Conservation (phyloP, 2,329 filamentous ascomycete species). For the Meredithiella fracta region DNA sequence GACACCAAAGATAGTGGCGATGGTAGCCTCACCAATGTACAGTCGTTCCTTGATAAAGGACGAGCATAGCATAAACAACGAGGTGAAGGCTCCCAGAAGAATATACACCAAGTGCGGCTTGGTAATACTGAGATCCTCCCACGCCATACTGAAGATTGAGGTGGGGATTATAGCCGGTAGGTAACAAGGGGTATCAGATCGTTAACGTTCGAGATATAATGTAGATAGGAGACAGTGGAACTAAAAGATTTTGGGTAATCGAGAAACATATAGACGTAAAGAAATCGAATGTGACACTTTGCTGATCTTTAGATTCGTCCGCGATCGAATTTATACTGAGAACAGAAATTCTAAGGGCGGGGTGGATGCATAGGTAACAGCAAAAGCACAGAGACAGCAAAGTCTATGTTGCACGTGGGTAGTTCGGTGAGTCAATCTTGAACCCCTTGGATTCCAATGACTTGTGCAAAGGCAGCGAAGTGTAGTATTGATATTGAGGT, state of each 20-base stretch:
- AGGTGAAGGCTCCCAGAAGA: constrained; percentile 93
- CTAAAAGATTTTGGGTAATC: no score
- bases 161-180: background rate
- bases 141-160: constrained; percentile 40
- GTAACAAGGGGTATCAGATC: background rate
- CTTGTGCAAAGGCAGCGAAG: no score
- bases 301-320: background rate
- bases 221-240: no score
- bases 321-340: constrained; percentile 6
- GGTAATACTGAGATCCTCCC: constrained; percentile 72
- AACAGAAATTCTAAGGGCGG: background rate
- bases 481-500: no score
- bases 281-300: background rate
- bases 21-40: constrained; percentile 96
- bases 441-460: no score
- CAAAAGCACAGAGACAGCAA: background rate
- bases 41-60: constrained; percentile 95
- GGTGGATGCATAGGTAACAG: constrained; percentile 6
- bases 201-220: no score
- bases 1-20: constrained; percentile 74
- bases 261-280: no score
- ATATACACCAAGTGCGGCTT: constrained; percentile 96
- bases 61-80: constrained; percentile 94
- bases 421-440: no score
- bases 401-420: no score